phyloP scores from a whole-genome alignment of 106 monocot genomes.

The Allium sativum region DNA sequence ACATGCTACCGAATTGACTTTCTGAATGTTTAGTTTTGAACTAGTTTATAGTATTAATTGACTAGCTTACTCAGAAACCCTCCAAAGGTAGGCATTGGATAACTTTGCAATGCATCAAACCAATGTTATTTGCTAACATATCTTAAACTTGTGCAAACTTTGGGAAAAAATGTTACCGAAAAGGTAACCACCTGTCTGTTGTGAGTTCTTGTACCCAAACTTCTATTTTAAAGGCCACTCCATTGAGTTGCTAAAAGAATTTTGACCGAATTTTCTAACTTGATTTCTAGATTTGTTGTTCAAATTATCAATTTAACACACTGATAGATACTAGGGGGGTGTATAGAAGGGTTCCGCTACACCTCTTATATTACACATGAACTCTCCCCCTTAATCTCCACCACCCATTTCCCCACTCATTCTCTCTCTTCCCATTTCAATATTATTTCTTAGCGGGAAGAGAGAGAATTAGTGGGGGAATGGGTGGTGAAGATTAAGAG shows the following conservation, averaged over 20 bases:
- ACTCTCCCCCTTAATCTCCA: no score
- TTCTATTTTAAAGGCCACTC: conserved; percentile 37
- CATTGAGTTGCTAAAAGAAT: conserved; percentile 30
- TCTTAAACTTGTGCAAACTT: no score
- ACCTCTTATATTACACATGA: no score
- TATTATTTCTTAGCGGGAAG: no score
- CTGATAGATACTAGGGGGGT: no score
- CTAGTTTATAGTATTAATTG: conserved; percentile 8
- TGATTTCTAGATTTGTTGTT: conserved; percentile 46
- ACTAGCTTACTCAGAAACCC: conserved; percentile 10
- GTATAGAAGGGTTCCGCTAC: no score
- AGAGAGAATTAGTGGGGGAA: no score
- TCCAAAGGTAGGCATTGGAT: background rate
- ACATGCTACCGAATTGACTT: conserved; percentile 26
- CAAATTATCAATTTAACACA: conserved; percentile 45
- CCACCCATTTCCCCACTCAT: no score
- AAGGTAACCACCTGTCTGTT: conserved; percentile 28
- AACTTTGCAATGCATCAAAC: conserved; percentile 15
- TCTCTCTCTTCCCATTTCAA: no score
- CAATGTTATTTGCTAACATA: background rate
- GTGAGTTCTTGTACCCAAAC: conserved; percentile 15
- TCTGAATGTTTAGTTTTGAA: conserved; percentile 13
- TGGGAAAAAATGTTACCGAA: no score
- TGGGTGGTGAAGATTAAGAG: no score
- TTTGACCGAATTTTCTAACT: conserved; percentile 24